Evolutionary conservation across 768 basidiomycete species (phyloP), one percentile per base, ranked within the genome.

Genomic region (Leccinum ochraceum): DNA sequence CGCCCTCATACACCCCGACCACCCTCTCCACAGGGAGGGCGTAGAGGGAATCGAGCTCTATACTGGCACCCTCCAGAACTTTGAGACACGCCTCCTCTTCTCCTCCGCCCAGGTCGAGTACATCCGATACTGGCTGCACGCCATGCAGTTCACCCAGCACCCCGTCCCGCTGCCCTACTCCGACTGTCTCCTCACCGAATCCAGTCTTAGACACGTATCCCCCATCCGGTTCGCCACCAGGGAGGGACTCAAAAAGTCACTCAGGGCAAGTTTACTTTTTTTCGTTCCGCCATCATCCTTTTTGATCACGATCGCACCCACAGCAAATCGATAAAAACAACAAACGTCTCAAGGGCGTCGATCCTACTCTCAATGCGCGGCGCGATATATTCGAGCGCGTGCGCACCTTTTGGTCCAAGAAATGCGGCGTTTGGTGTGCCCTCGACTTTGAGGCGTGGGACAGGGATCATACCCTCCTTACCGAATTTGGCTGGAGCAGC

Each of bases 361-460:
- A 85, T 66, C 78, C 82, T 9, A 73, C 75, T 14, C 77, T 92
- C 37, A 78, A 76, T 14, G 74, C 81, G 24, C 81, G 88, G 13
- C 84, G 90, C 9, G 75, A 83, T 56, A 68, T 78, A 14, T 94
- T 94, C 69, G 90, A 93, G 69, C 82, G 81, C 6, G 81, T 86
- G 26, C 86, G 91, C 17, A 70, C 79, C 3, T 77, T 85, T 56
- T 93, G 87, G 86, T 74, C 75, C 0, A 80, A 80, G 60, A 84
- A 86, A 69, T 79, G 71, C 26, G 92, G 90, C 46, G 81, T 83
- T 4, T 94, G 90, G 89, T 83, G 83, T 68, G 84, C 91, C 16
- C 73, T 94, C 54, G 93, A 94, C 71, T 87, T 94, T 63, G 93
- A 94, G 74, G 84, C 82, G 17, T 94, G 91, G 91, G 93, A 95